Percentiles rank a stretch among this genome's conserved stretches.
phyloP scores from a whole-genome alignment of 2,329 filamentous ascomycete species.

The Clarireedia hainanense region DNA sequence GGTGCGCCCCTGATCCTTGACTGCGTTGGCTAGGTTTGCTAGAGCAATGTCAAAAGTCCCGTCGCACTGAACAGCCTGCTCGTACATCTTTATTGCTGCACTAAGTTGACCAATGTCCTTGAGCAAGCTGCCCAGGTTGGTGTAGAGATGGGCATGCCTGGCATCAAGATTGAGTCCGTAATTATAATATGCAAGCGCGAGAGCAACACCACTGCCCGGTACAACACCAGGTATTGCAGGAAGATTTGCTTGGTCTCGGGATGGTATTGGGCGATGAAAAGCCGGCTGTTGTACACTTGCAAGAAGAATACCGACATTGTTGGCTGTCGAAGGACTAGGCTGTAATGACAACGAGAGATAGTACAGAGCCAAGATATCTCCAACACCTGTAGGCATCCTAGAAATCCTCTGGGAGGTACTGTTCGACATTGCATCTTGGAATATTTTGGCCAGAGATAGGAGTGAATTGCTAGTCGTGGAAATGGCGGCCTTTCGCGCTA shows the following conservation, averaged over 20 bases:
- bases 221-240: slow-evolving; percentile 66
- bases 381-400: slow-evolving; percentile 65
- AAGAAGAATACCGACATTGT: slow-evolving; percentile 96
- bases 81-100: slow-evolving; percentile 93
- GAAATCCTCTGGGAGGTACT: slow-evolving; percentile 38
- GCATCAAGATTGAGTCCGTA: slow-evolving; percentile 83
- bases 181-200: slow-evolving; percentile 90
- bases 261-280: slow-evolving; percentile 29
- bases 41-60: slow-evolving; percentile 94
- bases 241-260: slow-evolving; percentile 28
- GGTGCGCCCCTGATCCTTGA: slow-evolving; percentile 91
- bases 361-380: slow-evolving; percentile 89
- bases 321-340: slow-evolving; percentile 93
- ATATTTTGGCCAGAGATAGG: slow-evolving; percentile 92
- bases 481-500: slow-evolving; percentile 69
- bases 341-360: slow-evolving; percentile 92
- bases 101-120: slow-evolving; percentile 95
- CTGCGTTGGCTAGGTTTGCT: slow-evolving; percentile 92
- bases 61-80: slow-evolving; percentile 86
- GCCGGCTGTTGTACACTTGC: slow-evolving; percentile 76
- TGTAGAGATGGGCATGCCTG: slow-evolving; percentile 91
- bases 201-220: slow-evolving; percentile 76
- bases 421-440: slow-evolving; percentile 89
- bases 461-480: slow-evolving; percentile 94
- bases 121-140: slow-evolving; percentile 86